Base-by-base conservation (phyloP, 2,329 filamentous ascomycete species). In the Paramyrothecium sp. region DNA sequence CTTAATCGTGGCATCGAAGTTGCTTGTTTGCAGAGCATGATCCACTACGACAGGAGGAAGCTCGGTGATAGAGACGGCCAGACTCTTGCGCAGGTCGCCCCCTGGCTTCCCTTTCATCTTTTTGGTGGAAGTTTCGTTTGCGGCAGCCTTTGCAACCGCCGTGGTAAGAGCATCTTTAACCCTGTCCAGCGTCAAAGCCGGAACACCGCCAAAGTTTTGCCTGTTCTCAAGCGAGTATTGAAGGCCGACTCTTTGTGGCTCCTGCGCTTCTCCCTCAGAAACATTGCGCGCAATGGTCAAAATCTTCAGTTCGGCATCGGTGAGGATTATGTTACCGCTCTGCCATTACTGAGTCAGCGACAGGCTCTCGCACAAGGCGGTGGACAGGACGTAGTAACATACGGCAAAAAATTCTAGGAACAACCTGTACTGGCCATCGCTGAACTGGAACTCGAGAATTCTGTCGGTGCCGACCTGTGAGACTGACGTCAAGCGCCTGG, bases 331-430 rank as follows among this genome's bases (percentile, higher is more conserved):
- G 70, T 99, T 99, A 50, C 95, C 95, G 54, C 91, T 90, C 73
- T 78, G 38, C 3, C n/a, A 30, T n/a, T 53, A 13, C 44, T 21
- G 30, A 53, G 55, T 58, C 57, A 60, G 61, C 38, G 61, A 53
- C 34, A 58, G 12, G 41, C 38, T 16, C 5, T 7, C 13, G 21
- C 7, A 21, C 3, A 1, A 20, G 23, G 4, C 5, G 17, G 30
- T 11, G 13, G 7, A n/a, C 22, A 34, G 13, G 17, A 22, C 38
- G 16, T 11, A 17, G 53, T 3, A 17, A 56, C 69, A 47, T 66
- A 78, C 77, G 1, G 95, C 94, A 71, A 97, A 99, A 77, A 99
- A 99, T 75, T 99, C 95, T 26, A 99, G 78, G 70, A 92, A 97
- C 21, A 99, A 74, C 47, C 89, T 83, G 70, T 96, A 97, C 64